A percentile compares a stretch with the other conserved stretches of the same genome.
These are phyloP conservation scores for Oryza brachyantha DNA, from an alignment of 176 grass and related monocot genomes.

Conservation along the genomic window DNA sequence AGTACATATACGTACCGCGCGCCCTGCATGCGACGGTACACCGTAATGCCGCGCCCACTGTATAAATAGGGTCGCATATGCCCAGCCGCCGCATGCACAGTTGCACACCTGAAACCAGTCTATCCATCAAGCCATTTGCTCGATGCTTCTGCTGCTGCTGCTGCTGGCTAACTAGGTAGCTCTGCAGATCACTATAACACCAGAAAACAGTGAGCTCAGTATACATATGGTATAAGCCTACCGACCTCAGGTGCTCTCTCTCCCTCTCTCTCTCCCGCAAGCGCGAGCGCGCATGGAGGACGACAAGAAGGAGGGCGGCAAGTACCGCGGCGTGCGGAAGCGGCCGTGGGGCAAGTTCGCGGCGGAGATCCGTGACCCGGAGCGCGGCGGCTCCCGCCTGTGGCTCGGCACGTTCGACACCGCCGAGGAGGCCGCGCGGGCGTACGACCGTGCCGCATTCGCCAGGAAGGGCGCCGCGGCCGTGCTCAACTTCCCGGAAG, in stretches of 20 bases:
- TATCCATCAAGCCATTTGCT: background rate
- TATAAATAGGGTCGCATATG: slow-evolving; percentile 10
- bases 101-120: background rate
- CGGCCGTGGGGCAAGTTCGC: slow-evolving; percentile 85
- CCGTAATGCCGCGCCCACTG: background rate
- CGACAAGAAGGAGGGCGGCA: slow-evolving; percentile 45
- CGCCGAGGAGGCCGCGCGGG: slow-evolving; percentile 72
- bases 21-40: background rate
- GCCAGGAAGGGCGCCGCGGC: slow-evolving; percentile 60
- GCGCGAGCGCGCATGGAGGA: no score
- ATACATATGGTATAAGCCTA: background rate
- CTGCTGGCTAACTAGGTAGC: background rate
- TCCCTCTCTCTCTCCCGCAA: no score
- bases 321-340: slow-evolving; percentile 70
- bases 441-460: slow-evolving; percentile 76
- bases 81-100: background rate
- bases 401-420: slow-evolving; percentile 89
- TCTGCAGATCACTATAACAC: background rate
- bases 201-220: background rate
- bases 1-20: no score
- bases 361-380: slow-evolving; percentile 77
- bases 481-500: slow-evolving; percentile 71
- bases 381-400: slow-evolving; percentile 53
- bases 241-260: no score
- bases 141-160: background rate